Evolutionary conservation across 2,329 filamentous ascomycete species (phyloP), one percentile per base, ranked within the genome.

Genomic region (Xylariomycetidae sp.): DNA sequence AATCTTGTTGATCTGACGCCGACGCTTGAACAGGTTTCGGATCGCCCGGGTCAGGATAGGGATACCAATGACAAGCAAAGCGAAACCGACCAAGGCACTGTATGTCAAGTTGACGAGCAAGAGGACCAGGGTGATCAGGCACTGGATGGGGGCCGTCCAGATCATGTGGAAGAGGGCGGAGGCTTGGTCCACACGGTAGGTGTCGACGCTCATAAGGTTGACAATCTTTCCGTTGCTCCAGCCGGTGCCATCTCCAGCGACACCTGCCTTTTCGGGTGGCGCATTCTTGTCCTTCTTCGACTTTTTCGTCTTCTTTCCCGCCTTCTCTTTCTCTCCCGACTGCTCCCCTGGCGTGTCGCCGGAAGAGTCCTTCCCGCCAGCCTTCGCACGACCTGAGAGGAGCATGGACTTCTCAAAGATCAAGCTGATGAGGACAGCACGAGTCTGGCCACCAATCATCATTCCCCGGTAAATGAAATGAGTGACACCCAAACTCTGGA

Each of bases 391-490:
- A 9, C 82, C 86, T 0, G 89, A 95, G 12, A 96, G 74, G 31
- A 79, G 80, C 81, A 95, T 87, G 3, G 87, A 79, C 59, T 96
- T 96, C 56, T 92, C 85, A 52, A 94, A 96, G 37, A 96, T 87
- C 38, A 88, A 64, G 15, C 84, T 77, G 46, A 95, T 94, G 26
- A 96, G 65, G 1, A 86, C 82, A 1, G 81, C 87, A 54, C 90
- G 75, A 6, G 76, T 65, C 62, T 95, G 82, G 0, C 87, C 92
- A 42, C 90, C 92, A 24, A 93, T 77, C 63, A 93, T 80, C 83
- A 95, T 93, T 15, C 90, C 88, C 15, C 81, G 78, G 52, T 90
- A 96, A 52, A 96, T 82, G 62, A 94, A 95, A 53, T 96, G 90
- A 52, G 89, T 93, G 2, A 80, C 86, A 17, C 78, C 77, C 43